Base-by-base conservation (phyloP, 2,329 filamentous ascomycete species). In the Dactylonectria estremocensis region DNA sequence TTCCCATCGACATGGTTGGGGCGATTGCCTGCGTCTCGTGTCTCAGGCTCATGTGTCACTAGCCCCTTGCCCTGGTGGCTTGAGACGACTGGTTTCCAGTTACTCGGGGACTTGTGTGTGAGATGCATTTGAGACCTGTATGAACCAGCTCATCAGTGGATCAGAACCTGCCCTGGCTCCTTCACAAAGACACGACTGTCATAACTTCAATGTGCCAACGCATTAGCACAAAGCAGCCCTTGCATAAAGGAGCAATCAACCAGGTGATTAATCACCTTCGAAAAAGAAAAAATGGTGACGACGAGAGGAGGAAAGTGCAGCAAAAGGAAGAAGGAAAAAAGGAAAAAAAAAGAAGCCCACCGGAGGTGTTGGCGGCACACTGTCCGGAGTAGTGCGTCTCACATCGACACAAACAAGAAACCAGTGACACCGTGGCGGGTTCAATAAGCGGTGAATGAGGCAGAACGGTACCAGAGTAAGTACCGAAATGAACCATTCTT, bases 181-280 rank as follows among this genome's bases (percentile, higher is more conserved):
- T 31, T 37, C 60, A 49, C 20, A 40, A 62, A 49, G 60, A 67
- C 67, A 61, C 54, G 57, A 53, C 58, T 53, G 59, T 43, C 49
- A 66, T 64, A 71, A 66, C 49, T 46, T 55, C 53, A 66, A 59
- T 69, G 65, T 46, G 43, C 57, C 53, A 66, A 59, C 68, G 65
- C 70, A 70, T 63, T 54, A 57, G 53, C 60, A 72, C 58, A 64
- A 24, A 33, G 60, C n/a, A 24, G 48, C 55, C 64, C 69, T 72
- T 62, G 71, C 67, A 75, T 70, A 68, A 66, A 45, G 56, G 53
- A 53, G 53, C 58, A 68, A 67, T 66, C 20, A 62, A 68, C 72
- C 66, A 63, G 59, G 66, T 57, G 64, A 74, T 60, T 24, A 65
- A 66, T 56, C 55, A 62, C 53, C 56, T 35, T 63, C 52, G 7